A percentile compares a stretch with the other conserved stretches of the same genome.
phyloP scores from a whole-genome alignment of 768 basidiomycete genomes.

The Strobilomyces confusus region DNA sequence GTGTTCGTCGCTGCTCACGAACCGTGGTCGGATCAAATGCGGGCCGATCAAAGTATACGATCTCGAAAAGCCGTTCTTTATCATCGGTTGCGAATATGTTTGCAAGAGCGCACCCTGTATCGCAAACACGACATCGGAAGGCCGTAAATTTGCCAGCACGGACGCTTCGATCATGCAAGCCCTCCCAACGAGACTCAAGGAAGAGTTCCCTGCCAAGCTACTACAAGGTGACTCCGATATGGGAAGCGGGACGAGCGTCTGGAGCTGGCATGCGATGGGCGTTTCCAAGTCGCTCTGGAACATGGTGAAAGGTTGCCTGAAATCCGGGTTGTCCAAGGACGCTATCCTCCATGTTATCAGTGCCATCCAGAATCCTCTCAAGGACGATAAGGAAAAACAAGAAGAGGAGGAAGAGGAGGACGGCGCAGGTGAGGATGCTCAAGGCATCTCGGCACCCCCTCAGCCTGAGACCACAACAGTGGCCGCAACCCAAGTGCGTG shows the following conservation, averaged over 20 bases:
- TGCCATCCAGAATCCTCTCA: constrained; percentile 46
- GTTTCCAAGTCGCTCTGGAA: constrained; percentile 73
- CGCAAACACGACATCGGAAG: constrained; percentile 42
- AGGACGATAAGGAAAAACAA: constrained; percentile 33
- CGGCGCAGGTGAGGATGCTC: constrained; percentile 29
- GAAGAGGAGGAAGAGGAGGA: constrained; percentile 34
- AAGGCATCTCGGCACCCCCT: constrained; percentile 16
- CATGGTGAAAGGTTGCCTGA: constrained; percentile 58
- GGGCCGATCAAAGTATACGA: constrained; percentile 80
- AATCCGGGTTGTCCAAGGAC: constrained; percentile 57
- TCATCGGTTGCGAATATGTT: constrained; percentile 80
- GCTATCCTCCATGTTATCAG: constrained; percentile 55
- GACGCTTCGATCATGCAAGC: constrained; percentile 69
- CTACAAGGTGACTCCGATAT: constrained; percentile 55
- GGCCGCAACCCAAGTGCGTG: constrained; percentile 26
- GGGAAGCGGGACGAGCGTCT: constrained; percentile 55
- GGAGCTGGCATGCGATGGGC: constrained; percentile 77
- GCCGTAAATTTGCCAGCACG: constrained; percentile 66
- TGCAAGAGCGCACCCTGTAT: constrained; percentile 54
- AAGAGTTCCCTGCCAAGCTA: constrained; percentile 70
- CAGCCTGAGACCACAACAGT: constrained; percentile 25
- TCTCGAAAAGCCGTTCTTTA: constrained; percentile 73
- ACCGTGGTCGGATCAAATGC: constrained; percentile 67
- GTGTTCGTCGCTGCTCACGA: constrained; percentile 56
- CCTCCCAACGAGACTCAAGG: constrained; percentile 61